These are phyloP conservation scores for Chlorella sorokiniana DNA, from an alignment of 139 green algal species.

Conservation along the genomic window DNA sequence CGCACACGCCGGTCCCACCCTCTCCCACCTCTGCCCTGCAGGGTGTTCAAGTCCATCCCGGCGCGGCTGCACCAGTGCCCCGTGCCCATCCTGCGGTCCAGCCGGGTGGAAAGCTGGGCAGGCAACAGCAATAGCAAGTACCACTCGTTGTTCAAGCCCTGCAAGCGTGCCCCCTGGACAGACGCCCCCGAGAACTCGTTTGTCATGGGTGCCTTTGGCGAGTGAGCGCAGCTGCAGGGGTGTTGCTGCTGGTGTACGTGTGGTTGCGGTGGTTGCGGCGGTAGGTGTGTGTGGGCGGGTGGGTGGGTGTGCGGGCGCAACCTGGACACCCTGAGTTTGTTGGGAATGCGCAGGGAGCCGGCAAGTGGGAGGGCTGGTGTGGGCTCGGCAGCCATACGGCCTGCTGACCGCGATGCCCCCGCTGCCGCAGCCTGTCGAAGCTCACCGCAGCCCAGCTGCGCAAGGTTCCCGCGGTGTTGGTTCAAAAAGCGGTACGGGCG, in stretches of 20 bases:
- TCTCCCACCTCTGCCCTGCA: not conserved
- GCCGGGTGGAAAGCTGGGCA: not conserved
- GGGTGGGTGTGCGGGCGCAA: too few species aligned
- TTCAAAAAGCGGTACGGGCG: not conserved
- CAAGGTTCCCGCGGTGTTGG: not conserved
- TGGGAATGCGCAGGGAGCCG: too few species aligned
- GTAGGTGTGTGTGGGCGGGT: too few species aligned
- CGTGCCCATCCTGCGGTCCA: not conserved
- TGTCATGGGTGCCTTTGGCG: not conserved
- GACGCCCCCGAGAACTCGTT: not conserved
- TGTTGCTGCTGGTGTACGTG: too few species aligned
- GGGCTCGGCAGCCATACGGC: not conserved
- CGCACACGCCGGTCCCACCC: not conserved
- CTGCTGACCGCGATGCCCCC: not conserved
- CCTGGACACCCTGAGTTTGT: too few species aligned
- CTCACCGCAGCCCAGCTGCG: not conserved
- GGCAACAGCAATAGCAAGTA: not conserved
- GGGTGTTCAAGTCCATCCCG: not conserved
- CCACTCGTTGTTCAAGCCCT: not conserved
- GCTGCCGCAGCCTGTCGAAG: not conserved
- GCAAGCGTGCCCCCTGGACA: not conserved
- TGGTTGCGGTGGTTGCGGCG: too few species aligned
- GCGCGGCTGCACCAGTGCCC: not conserved
- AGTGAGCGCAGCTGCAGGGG: too few species aligned
- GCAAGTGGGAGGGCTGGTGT: too few species aligned